Evolutionary conservation across 2,329 filamentous ascomycete genomes (phyloP), one percentile per base, ranked within the genome.

Genomic region (Colletotrichum echinochloae): DNA sequence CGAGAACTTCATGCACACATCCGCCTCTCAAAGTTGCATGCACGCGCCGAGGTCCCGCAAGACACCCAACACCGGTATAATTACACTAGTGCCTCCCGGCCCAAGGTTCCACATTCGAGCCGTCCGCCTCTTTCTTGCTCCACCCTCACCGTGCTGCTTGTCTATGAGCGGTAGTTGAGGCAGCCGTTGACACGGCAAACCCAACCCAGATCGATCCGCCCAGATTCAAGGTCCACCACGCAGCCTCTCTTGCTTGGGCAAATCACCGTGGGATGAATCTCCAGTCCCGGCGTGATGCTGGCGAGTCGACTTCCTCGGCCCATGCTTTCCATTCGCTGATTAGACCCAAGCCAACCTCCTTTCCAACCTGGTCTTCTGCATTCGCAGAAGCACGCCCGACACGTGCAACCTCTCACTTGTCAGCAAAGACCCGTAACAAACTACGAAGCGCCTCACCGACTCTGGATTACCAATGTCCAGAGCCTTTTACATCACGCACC

Each of bases 81-180:
- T n/a, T n/a, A n/a, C n/a, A n/a, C n/a, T n/a, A n/a, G n/a, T n/a
- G n/a, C n/a, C n/a, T n/a, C n/a, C n/a, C n/a, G n/a, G n/a, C 18
- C 37, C 60, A 69, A 65, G 20, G 48, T 60, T 60, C 66, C 56
- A 70, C 39, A 55, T 49, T 57, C 57, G 20, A 33, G 41, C 44
- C 63, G 56, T 30, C 62, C 41, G 33, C 61, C 51, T 39, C 14
- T 39, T 20, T 51, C 66, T 28, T 23, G 35, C 39, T 61, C 51
- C 18, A 37, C 26, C 66, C 62, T 33, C 30, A 33, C 30, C n/a
- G n/a, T n/a, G n/a, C n/a, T n/a, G n/a, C n/a, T n/a, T n/a, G n/a
- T n/a, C n/a, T n/a, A n/a, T n/a, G n/a, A n/a, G n/a, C n/a, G n/a
- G n/a, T n/a, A n/a, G n/a, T n/a, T n/a, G n/a, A n/a, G n/a, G n/a